Evolutionary conservation across 805 yeast genomes (phyloP).

Genomic region (Tetrapisispora arboricola): DNA sequence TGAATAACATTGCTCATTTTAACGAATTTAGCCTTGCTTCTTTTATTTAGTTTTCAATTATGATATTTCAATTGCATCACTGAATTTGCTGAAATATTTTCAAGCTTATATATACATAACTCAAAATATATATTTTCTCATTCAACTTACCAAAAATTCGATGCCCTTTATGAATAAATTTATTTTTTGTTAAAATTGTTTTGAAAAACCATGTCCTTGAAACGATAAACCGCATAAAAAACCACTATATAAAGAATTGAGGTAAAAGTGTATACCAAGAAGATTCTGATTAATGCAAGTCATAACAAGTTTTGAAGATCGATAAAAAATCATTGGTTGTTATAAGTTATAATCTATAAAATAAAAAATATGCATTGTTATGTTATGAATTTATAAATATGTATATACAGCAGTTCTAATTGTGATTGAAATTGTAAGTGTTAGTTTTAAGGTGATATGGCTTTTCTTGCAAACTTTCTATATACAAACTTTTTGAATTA

Average conservation of each 20-base stretch:
- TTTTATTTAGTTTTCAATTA: not conserved
- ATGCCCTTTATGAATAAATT: not conserved
- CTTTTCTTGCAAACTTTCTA: too few relatives aligned
- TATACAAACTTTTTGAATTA: too few relatives aligned
- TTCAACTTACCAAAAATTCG: too few relatives aligned
- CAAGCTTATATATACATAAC: too few relatives aligned
- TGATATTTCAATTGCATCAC: too few relatives aligned
- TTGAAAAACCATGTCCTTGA: not conserved
- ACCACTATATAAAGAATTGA: not conserved
- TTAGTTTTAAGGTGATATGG: too few relatives aligned
- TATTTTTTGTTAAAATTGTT: not conserved
- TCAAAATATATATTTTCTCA: too few relatives aligned
- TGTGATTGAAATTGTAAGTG: not conserved
- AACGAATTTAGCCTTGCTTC: not conserved
- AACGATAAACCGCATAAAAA: not conserved
- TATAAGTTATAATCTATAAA: not conserved
- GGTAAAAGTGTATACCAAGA: too few relatives aligned
- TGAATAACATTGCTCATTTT: slow-evolving; percentile 5
- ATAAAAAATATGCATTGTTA: not conserved
- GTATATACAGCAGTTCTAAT: not conserved
- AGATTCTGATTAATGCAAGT: too few relatives aligned
- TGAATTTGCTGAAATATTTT: too few relatives aligned
- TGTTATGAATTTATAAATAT: not conserved
- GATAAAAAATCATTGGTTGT: too few relatives aligned
- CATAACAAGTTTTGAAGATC: too few relatives aligned